Conservation (phyloP, 257 asterid genomes). For the Primulina tabacum region DNA sequence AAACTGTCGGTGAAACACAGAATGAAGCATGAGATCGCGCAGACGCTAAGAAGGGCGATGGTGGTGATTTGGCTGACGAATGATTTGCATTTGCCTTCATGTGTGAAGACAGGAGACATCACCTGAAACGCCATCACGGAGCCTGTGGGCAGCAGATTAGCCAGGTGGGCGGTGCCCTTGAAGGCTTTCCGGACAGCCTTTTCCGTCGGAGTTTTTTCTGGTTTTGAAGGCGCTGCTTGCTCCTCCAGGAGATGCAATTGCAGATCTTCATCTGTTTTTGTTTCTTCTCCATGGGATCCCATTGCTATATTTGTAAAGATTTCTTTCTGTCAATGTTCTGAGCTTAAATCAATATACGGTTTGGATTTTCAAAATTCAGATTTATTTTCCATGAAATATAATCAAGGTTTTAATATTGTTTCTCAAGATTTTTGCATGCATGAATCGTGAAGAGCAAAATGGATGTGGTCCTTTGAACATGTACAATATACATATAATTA, state of each 20-base stretch:
- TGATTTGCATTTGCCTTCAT: slow-evolving; percentile 62
- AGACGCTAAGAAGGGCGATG: slow-evolving; percentile 38
- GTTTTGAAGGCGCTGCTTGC: slow-evolving; percentile 24
- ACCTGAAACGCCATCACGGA: slow-evolving; percentile 76
- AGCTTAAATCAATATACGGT: no score
- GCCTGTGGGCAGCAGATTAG: slow-evolving; percentile 91
- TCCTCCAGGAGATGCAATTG: slow-evolving; percentile 42
- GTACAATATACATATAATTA: no score
- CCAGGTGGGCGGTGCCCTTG: slow-evolving; percentile 68
- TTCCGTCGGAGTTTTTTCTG: slow-evolving; percentile 46
- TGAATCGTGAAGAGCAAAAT: background rate
- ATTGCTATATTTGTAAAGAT: background rate
- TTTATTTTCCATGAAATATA: no score
- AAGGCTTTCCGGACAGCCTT: slow-evolving; percentile 67
- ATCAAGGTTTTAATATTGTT: background rate
- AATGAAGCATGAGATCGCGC: slow-evolving; percentile 51
- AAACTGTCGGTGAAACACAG: slow-evolving; percentile 77
- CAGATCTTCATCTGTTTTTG: slow-evolving; percentile 16
- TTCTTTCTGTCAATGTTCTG: background rate
- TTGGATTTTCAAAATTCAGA: no score
- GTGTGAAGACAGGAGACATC: slow-evolving; percentile 59
- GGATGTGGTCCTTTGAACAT: no score
- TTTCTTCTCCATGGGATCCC: slow-evolving; percentile 9
- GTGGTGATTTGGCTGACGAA: slow-evolving; percentile 39
- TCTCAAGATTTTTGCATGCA: slow-evolving; percentile 6